Percentiles rank a stretch among this genome's conserved stretches.
Conservation (phyloP, 176 grass and related monocot species). For the Puya raimondii region DNA sequence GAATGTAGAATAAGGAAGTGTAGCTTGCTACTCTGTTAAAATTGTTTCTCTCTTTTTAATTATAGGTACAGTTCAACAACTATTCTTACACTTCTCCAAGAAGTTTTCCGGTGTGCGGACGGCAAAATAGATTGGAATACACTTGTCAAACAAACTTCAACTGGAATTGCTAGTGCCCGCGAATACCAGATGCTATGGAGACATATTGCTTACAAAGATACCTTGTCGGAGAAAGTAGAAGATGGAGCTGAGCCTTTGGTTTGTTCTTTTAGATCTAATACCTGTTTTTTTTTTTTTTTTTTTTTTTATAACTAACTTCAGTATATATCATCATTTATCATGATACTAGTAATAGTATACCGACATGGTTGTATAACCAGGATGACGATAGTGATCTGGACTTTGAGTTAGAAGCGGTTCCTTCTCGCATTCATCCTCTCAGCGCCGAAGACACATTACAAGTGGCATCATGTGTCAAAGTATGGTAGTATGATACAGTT, state of each 20-base stretch:
- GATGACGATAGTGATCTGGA: constrained; percentile 93
- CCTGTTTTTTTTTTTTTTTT: too few species aligned
- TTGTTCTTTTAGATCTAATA: constrained; percentile 6
- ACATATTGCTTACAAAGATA: constrained; percentile 59
- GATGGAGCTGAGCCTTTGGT: constrained; percentile 49
- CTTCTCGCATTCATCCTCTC: constrained; percentile 5
- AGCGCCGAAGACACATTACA: constrained; percentile 32
- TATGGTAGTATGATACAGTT: constrained; percentile 11
- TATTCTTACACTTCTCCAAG: constrained; percentile 64
- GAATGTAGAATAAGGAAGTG: not conserved
- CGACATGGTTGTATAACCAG: constrained; percentile 18
- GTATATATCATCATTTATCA: not conserved
- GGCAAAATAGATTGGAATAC: constrained; percentile 59
- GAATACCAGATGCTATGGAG: constrained; percentile 98
- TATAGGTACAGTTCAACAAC: constrained; percentile 61
- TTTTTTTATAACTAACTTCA: too few species aligned
- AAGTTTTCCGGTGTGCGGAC: constrained; percentile 40
- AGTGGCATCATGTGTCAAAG: constrained; percentile 56
- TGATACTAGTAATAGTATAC: not conserved
- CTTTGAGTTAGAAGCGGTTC: constrained; percentile 58
- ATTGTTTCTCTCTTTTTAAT: not conserved
- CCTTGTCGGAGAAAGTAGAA: constrained; percentile 36
- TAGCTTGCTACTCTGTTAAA: not conserved
- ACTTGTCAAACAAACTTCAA: constrained; percentile 42
- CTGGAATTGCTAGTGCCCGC: constrained; percentile 71